Percentiles rank a stretch among this genome's conserved stretches.
phyloP scores from a whole-genome alignment of 805 yeast genomes.

The Teunomyces barrocoloradensis region DNA sequence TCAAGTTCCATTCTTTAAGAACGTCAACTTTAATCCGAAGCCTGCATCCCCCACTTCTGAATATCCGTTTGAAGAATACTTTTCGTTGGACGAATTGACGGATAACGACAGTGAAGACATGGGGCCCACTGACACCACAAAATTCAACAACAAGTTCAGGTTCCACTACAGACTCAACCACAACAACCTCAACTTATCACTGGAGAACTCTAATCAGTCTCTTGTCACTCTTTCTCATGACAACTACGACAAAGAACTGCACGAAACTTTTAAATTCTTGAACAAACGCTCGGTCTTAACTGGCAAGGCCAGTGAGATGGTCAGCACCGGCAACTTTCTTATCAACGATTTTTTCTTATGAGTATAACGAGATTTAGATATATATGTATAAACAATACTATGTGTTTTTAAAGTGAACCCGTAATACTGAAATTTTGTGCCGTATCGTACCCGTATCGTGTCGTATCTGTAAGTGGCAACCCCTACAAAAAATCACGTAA shows the following conservation, averaged over 20 bases:
- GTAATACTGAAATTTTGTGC: neutral
- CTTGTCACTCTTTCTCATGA: conserved; percentile 4
- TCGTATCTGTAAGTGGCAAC: neutral
- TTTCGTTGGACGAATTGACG: conserved; percentile 28
- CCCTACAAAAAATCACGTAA: neutral
- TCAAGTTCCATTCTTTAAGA: conserved; percentile 34
- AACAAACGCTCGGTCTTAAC: conserved; percentile 35
- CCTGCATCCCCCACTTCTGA: conserved; percentile 16
- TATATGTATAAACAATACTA: neutral
- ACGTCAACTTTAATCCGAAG: conserved; percentile 34
- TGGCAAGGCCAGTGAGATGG: conserved; percentile 45
- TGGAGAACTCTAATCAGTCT: neutral
- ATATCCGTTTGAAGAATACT: conserved; percentile 31
- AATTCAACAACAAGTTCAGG: conserved; percentile 26
- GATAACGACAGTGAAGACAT: conserved; percentile 13
- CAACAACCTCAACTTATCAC: conserved; percentile 34
- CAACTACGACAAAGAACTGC: conserved; percentile 15
- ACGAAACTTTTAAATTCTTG: conserved; percentile 32
- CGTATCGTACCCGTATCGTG: neutral
- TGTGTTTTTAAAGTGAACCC: neutral
- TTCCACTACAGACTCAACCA: conserved; percentile 35
- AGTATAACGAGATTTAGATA: conserved; percentile 4
- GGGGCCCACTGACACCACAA: conserved; percentile 1
- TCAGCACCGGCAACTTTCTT: conserved; percentile 39
- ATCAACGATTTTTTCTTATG: conserved; percentile 44